These are phyloP conservation scores for Wickerhamiella sergipiensis DNA, from an alignment of 805 yeast genomes.

Conservation along the genomic window DNA sequence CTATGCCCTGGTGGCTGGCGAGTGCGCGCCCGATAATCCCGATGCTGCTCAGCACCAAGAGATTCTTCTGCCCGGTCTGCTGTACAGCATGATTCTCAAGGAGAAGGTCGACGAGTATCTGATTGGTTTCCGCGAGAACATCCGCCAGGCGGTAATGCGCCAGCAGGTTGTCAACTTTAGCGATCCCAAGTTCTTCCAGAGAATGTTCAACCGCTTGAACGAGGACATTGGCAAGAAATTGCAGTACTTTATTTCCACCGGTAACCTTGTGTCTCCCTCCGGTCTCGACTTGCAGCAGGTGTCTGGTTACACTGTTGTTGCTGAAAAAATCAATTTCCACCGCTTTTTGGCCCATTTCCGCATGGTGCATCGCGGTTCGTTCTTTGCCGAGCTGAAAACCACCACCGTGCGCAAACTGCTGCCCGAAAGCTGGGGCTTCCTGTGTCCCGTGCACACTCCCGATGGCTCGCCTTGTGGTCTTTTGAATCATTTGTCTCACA, in stretches of 20 bases:
- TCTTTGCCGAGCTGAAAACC: slow-evolving; percentile 94
- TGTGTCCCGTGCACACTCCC: slow-evolving; percentile 98
- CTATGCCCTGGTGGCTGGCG: slow-evolving; percentile 90
- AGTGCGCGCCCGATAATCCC: slow-evolving; percentile 93
- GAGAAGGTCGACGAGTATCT: slow-evolving; percentile 93
- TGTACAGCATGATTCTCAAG: slow-evolving; percentile 91
- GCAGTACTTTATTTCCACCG: slow-evolving; percentile 90
- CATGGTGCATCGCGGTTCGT: slow-evolving; percentile 99
- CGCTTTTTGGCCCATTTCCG: slow-evolving; percentile 97
- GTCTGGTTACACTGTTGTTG: slow-evolving; percentile 95
- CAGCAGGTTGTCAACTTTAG: slow-evolving; percentile 67
- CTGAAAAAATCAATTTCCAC: slow-evolving; percentile 94
- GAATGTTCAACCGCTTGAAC: slow-evolving; percentile 66
- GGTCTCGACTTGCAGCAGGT: slow-evolving; percentile 97
- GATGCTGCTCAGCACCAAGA: slow-evolving; percentile 99
- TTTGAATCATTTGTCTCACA: slow-evolving; percentile 90
- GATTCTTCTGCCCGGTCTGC: slow-evolving; percentile 85
- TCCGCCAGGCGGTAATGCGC: slow-evolving; percentile 68
- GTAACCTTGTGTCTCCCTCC: slow-evolving; percentile 91
- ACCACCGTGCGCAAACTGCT: slow-evolving; percentile 91
- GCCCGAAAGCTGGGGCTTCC: slow-evolving; percentile 98
- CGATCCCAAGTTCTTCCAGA: slow-evolving; percentile 69
- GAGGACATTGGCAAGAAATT: slow-evolving; percentile 91
- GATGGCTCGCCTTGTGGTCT: slow-evolving; percentile 99
- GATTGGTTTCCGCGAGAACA: slow-evolving; percentile 54